Evolutionary conservation across 192 early-diverging fungal species (phyloP), one percentile per base, ranked within the genome.

Genomic region (Coemansia sp.): DNA sequence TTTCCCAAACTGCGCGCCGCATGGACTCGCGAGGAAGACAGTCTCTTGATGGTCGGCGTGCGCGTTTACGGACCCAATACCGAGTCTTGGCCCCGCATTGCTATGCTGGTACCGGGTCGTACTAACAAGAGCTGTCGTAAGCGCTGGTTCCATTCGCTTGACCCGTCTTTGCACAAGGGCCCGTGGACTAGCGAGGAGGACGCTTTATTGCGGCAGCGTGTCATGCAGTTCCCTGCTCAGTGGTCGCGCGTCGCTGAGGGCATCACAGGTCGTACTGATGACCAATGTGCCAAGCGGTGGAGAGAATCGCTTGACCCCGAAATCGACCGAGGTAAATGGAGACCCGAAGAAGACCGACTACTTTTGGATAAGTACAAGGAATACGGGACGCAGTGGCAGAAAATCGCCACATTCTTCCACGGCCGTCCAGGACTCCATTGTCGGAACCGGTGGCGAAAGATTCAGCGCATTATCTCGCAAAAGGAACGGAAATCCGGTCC

Each of bases 261-360:
- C 63, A 91, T 97, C 54, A 79, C 84, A 5, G 94, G 94, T 18
- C 84, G 95, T 18, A 96, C 92, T 15, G 93, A 93, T 67, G 92
- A 93, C 68, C 94, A 96, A 70, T 97, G 95, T 70, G 93, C 94
- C 38, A 95, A 95, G 71, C 86, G 95, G 33, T 97, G 95, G 90
- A 85, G 90, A 27, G 95, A 96, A 82, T 89, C 90, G 61, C 82
- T 96, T 41, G 93, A 96, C 76, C 95, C 95, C 12, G 80, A 86
- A 9, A 93, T 93, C 18, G 89, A 93, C 43, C 86, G 91, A 8
- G 87, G 88, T 27, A 87, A 88, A 36, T 93, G 91, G 91, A 87
- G 82, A 7, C 77, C 88, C 6, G 88, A 90, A 40, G 91, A 93
- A 41, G 91, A 93, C 71, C 73, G 71, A 1, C 66, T 88, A 3